Evolutionary conservation across 2,329 filamentous ascomycete genomes (phyloP), one percentile per base, ranked within the genome.

Genomic region (Apiospora malaysiana): DNA sequence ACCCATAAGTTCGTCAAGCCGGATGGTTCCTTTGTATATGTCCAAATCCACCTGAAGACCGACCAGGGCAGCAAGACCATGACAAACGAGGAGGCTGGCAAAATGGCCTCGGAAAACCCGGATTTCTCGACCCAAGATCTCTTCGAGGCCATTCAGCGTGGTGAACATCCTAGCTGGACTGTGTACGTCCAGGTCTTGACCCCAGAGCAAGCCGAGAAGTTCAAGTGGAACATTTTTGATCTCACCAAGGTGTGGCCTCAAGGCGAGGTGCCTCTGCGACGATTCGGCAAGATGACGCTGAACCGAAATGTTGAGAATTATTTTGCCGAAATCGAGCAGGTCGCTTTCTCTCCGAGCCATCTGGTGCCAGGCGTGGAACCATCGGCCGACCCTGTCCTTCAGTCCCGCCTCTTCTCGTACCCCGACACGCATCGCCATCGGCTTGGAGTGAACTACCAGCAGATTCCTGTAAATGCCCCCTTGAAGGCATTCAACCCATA

Each of bases 221-320:
- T 88, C 77, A 83, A 83, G 56, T 90, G 86, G 83, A 91, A 90
- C 79, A 83, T 92, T 72, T 91, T 93, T 72, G 91, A 93, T 76
- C 81, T 92, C 73, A 93, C 91, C 68, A 91, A 92, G 80, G 86
- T 91, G 75, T 92, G 90, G 90, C 90, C 90, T 2, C 88, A 92
- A 71, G 82, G 80, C 27, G 85, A 91, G 66, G 88, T 90, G 40
- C 91, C 91, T 1, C 82, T 91, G 16, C 84, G 88, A 23, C 86
- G 83, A 65, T 84, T 93, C 69, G 91, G 90, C 67, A 86, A 86
- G 71, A 80, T 93, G 71, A 91, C 88, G 0, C 85, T 93, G 32
- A 91, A 92, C 81, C 84, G 85, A 78, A 93, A 92, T 77, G 83
- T 86, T 1, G 80, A 87, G 69, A 92, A 93, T 81, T 93, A 92